Percentiles rank a stretch among this genome's conserved stretches.
These are phyloP conservation scores for Candida gorgasii DNA, from an alignment of 805 yeast species.

Conservation along the genomic window DNA sequence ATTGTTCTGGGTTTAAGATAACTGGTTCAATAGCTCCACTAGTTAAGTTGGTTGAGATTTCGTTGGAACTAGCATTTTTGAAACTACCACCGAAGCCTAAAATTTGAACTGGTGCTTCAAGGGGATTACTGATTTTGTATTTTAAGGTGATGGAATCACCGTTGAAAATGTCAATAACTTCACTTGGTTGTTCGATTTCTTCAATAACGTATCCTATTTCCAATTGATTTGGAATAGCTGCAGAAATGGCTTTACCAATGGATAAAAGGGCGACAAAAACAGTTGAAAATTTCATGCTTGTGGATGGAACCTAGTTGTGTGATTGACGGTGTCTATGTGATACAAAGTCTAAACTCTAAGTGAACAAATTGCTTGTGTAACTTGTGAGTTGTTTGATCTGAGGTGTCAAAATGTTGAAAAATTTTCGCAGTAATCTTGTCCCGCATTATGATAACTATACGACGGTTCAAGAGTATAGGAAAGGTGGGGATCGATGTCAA, in stretches of 20 bases:
- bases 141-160: constrained; percentile 55
- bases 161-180: constrained; percentile 44
- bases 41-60: constrained; percentile 60
- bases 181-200: constrained; percentile 45
- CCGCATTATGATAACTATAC: constrained; percentile 5
- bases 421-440: constrained; percentile 5
- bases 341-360: neutral
- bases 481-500: neutral
- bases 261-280: constrained; percentile 14
- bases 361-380: neutral
- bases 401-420: constrained; percentile 8
- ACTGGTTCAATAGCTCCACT: constrained; percentile 65
- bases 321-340: neutral
- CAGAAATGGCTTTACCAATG: constrained; percentile 7
- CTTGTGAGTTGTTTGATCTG: neutral
- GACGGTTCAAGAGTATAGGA: constrained; percentile 4
- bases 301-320: too few species aligned
- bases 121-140: constrained; percentile 50
- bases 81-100: constrained; percentile 72
- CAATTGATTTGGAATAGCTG: constrained; percentile 9
- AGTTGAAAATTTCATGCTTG: constrained; percentile 18
- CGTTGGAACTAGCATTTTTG: constrained; percentile 54
- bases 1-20: constrained; percentile 49
- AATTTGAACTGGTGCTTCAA: constrained; percentile 37
- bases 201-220: constrained; percentile 43